Evolutionary conservation across 345 rosid species (phyloP).

Genomic region (Raphanus raphanistrum): DNA sequence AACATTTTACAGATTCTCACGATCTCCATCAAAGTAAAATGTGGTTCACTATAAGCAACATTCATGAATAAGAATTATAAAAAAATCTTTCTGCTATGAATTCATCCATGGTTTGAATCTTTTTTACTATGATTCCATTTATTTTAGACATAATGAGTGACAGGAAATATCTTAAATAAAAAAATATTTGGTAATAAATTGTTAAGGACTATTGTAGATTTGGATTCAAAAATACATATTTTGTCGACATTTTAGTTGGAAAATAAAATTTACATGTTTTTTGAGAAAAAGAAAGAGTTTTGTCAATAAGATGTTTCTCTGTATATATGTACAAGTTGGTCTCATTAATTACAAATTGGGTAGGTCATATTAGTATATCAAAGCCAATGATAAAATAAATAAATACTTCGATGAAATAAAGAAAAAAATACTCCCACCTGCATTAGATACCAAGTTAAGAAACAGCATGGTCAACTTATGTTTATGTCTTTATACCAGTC

Average conservation of each 20-base stretch:
- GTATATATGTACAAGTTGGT: conserved; percentile 16
- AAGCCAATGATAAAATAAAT: background rate
- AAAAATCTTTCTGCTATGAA: background rate
- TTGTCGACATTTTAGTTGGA: background rate
- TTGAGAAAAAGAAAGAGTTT: background rate
- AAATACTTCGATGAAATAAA: background rate
- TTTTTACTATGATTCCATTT: background rate
- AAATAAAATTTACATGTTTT: background rate
- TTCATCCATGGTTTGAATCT: background rate
- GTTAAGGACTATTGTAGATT: background rate
- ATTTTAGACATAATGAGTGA: background rate
- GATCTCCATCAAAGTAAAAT: background rate
- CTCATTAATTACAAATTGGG: conserved; percentile 5
- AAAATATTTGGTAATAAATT: background rate
- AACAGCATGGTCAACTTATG: conserved; percentile 41
- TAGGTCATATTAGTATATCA: conserved; percentile 20
- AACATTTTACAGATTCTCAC: background rate
- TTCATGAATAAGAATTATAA: background rate
- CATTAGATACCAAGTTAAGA: conserved; percentile 36
- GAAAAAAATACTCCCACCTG: conserved; percentile 11
- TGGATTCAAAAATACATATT: background rate
- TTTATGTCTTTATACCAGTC: conserved; percentile 28
- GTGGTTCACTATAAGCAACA: background rate
- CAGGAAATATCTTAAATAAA: background rate
- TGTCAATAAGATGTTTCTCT: background rate